Evolutionary conservation across 805 yeast genomes (phyloP).

Genomic region (Candida morakotiae): DNA sequence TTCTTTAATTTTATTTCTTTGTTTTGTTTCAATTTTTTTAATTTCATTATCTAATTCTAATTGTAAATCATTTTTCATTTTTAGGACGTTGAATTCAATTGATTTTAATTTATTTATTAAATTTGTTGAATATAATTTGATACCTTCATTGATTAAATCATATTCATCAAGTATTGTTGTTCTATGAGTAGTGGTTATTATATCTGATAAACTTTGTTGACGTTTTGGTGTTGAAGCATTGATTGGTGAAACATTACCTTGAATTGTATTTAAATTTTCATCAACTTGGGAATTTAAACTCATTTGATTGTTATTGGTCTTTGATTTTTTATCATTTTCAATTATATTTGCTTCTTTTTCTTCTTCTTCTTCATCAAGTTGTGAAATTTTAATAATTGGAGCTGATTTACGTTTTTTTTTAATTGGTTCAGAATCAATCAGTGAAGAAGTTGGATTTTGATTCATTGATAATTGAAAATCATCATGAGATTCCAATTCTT

Average conservation of each 20-base stretch:
- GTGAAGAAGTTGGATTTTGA: too few species aligned
- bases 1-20: slow-evolving; percentile 6
- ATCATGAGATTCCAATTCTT: too few species aligned
- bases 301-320: too few species aligned
- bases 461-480: neutral
- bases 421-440: neutral
- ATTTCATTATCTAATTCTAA: slow-evolving; percentile 12
- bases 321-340: neutral
- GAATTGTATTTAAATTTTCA: neutral
- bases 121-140: slow-evolving; percentile 8
- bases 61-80: slow-evolving; percentile 10
- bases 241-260: neutral
- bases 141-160: slow-evolving; percentile 9
- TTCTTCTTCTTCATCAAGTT: neutral
- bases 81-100: slow-evolving; percentile 11
- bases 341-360: neutral
- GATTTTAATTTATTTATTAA: slow-evolving; percentile 11
- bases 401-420: neutral
- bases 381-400: neutral
- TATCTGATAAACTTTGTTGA: slow-evolving; percentile 2
- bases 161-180: neutral
- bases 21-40: slow-evolving; percentile 8
- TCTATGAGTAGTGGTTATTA: neutral
- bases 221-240: neutral
- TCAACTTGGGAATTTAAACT: neutral